Evolutionary conservation across 495 filamentous ascomycete species (phyloP).

Genomic region (Tuber aestivum): DNA sequence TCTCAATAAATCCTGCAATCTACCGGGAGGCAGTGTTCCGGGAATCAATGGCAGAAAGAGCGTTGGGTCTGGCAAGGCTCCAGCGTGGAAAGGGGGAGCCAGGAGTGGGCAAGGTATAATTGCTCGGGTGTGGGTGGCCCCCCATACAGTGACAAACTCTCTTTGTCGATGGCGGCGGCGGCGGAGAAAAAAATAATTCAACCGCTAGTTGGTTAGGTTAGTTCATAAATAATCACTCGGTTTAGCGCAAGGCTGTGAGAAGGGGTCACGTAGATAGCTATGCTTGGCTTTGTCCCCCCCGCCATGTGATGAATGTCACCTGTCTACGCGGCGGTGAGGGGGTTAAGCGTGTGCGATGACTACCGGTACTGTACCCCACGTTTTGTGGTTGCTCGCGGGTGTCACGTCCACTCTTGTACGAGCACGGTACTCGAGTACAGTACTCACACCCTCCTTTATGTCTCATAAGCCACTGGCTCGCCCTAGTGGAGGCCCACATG

Average conservation of each 20-base stretch:
- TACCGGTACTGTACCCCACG: no score
- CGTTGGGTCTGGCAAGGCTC: background rate
- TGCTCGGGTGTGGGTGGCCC: background rate
- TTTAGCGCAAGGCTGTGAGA: background rate
- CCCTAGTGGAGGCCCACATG: background rate
- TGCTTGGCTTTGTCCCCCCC: background rate
- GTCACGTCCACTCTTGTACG: background rate
- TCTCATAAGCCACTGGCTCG: background rate
- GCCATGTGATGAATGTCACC: background rate
- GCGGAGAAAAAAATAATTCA: background rate
- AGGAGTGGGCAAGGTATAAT: background rate
- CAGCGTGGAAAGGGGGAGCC: background rate
- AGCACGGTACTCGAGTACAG: no score
- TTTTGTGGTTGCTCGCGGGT: background rate
- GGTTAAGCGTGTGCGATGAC: background rate
- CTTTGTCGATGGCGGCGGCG: background rate
- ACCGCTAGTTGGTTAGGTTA: background rate
- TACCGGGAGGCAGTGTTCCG: background rate
- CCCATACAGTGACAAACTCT: background rate
- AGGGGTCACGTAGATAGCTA: background rate
- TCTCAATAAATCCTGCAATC: background rate
- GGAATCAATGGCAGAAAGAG: background rate
- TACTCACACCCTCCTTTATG: background rate
- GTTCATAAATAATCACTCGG: constrained; percentile 1
- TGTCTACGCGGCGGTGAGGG: background rate